Percentiles rank a stretch among this genome's conserved stretches.
Evolutionary conservation across 768 basidiomycete species (phyloP).

Genomic region (Russula earlei): DNA sequence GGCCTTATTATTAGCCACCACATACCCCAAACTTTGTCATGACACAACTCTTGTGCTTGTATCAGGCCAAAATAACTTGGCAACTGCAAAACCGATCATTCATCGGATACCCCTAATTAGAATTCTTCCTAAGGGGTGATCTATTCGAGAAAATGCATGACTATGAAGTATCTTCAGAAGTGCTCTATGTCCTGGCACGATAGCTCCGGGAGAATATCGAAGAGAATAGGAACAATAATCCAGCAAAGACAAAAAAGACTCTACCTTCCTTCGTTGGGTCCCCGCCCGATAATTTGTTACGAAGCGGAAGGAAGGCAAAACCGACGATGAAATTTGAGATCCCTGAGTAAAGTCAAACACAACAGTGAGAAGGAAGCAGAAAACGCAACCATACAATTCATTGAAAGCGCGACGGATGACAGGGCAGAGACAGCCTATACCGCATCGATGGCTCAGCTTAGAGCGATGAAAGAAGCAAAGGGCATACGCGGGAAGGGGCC

Average conservation of each 20-base stretch:
- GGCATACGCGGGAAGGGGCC: slow-evolving; percentile 64
- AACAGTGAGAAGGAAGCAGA: neutral
- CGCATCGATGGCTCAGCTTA: neutral
- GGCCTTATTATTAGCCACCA: too few species aligned
- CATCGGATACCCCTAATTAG: too few species aligned
- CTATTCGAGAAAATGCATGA: neutral
- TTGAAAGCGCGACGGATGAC: slow-evolving; percentile 24
- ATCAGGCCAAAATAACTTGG: too few species aligned
- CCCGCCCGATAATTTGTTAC: slow-evolving; percentile 60
- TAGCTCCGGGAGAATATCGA: slow-evolving; percentile 26
- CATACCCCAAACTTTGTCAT: too few species aligned
- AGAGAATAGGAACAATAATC: slow-evolving; percentile 34
- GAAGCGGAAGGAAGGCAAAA: slow-evolving; percentile 74
- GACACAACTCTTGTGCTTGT: too few species aligned
- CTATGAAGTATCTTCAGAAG: neutral
- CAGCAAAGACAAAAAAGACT: slow-evolving; percentile 81
- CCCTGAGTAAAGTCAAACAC: slow-evolving; percentile 40
- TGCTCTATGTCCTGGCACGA: slow-evolving; percentile 14
- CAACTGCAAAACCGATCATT: too few species aligned
- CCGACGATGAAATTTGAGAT: slow-evolving; percentile 78
- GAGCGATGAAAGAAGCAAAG: neutral
- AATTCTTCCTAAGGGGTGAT: neutral
- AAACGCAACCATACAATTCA: slow-evolving; percentile 18
- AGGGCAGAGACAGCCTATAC: slow-evolving; percentile 24
- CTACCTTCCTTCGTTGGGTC: slow-evolving; percentile 61